These are phyloP conservation scores for Leucoagaricus sp. DNA, from an alignment of 1,284 basidiomycete species.

Conservation along the genomic window DNA sequence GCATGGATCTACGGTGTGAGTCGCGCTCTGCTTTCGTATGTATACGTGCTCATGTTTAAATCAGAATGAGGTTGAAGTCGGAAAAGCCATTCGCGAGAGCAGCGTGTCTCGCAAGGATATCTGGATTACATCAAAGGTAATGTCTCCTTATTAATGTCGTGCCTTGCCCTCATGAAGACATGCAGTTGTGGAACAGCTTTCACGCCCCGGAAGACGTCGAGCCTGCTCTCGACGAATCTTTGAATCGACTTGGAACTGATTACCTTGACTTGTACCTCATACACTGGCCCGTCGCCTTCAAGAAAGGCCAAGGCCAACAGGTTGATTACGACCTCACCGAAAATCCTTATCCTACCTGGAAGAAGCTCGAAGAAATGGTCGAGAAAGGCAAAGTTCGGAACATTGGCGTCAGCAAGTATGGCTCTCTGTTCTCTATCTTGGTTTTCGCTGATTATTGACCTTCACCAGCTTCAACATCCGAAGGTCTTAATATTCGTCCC, in stretches of 20 bases:
- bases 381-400: constrained; percentile 80
- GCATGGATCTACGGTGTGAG: constrained; percentile 68
- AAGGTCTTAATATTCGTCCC: constrained; percentile 26
- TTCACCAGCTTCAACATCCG: constrained; percentile 55
- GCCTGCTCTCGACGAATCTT: constrained; percentile 65
- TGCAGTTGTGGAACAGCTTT: constrained; percentile 70
- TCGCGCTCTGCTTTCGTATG: constrained; percentile 7
- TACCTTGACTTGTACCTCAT: constrained; percentile 84
- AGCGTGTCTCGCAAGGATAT: constrained; percentile 62
- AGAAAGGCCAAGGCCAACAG: constrained; percentile 48
- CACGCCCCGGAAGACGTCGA: constrained; percentile 71
- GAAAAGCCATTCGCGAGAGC: constrained; percentile 61
- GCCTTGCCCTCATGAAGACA: background rate
- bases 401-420: constrained; percentile 80
- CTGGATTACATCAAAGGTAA: constrained; percentile 61
- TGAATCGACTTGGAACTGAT: constrained; percentile 66
- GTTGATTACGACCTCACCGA: constrained; percentile 69
- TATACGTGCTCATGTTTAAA: background rate
- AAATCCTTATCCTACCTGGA: constrained; percentile 82
- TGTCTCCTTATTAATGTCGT: background rate
- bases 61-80: constrained; percentile 80
- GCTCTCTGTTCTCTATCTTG: background rate
- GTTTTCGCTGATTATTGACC: background rate
- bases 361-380: constrained; percentile 79
- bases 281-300: constrained; percentile 82